phyloP scores from a whole-genome alignment of 2,329 filamentous ascomycete species.

The Claviceps capensis region DNA sequence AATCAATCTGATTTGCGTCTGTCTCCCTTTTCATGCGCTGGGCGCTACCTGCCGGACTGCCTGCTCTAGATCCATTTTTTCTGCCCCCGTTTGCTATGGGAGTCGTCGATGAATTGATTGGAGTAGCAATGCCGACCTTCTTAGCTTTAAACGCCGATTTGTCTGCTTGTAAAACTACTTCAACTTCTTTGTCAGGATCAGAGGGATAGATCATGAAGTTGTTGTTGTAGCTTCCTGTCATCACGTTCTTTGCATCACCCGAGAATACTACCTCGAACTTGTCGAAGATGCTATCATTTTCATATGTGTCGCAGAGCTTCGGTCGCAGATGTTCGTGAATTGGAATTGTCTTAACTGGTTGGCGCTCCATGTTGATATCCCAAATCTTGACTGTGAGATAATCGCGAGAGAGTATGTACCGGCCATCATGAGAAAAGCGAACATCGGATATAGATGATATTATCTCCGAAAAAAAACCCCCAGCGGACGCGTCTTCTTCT shows the following conservation, averaged over 20 bases:
- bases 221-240: conserved; percentile 99
- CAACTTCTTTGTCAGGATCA: conserved; percentile 88
- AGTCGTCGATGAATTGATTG: conserved; percentile 74
- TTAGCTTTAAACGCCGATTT: conserved; percentile 99
- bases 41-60: conserved; percentile 64
- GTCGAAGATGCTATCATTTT: conserved; percentile 99
- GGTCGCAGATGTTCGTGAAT: conserved; percentile 96
- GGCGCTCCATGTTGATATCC: conserved; percentile 98
- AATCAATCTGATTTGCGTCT: conserved; percentile 97
- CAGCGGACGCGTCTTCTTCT: conserved; percentile 91
- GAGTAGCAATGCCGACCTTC: conserved; percentile 95
- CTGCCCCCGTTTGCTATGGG: conserved; percentile 63
- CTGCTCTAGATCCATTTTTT: conserved; percentile 78
- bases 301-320: conserved; percentile 91
- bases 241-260: conserved; percentile 94
- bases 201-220: conserved; percentile 99
- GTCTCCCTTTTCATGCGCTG: conserved; percentile 98
- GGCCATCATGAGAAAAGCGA: conserved; percentile 88
- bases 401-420: conserved; percentile 94
- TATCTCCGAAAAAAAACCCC: conserved; percentile 98
- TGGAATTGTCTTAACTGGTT: conserved; percentile 95
- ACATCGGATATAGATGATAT: conserved; percentile 99
- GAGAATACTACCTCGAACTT: conserved; percentile 99
- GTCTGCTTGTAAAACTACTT: conserved; percentile 93
- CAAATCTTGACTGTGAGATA: conserved; percentile 99